These are phyloP conservation scores for Phoma sp. DNA, from an alignment of 2,329 filamentous ascomycete species.

Conservation along the genomic window DNA sequence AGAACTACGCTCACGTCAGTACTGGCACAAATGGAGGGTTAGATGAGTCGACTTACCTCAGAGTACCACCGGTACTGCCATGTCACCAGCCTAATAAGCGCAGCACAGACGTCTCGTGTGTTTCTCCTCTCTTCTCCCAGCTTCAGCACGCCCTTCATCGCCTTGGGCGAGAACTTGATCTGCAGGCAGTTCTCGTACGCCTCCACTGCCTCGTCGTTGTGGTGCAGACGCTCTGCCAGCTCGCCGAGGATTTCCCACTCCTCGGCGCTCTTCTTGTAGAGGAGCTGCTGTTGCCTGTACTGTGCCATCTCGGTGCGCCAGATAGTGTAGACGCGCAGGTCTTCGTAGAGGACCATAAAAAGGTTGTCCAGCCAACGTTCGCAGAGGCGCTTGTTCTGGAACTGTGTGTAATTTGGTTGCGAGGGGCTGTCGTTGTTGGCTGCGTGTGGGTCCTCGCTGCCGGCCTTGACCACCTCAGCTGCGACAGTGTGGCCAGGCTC, in stretches of 20 bases:
- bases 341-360: conserved; percentile 99
- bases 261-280: conserved; percentile 95
- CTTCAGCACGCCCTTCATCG: conserved; percentile 81
- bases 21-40: background rate
- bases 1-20: conserved; percentile 66
- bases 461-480: conserved; percentile 76
- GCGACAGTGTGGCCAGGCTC: conserved; percentile 81
- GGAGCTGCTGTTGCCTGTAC: conserved; percentile 88
- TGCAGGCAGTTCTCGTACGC: conserved; percentile 88
- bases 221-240: conserved; percentile 89
- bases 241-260: conserved; percentile 98
- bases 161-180: conserved; percentile 91
- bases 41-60: conserved; percentile 61
- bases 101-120: conserved; percentile 79
- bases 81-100: conserved; percentile 88
- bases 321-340: conserved; percentile 97
- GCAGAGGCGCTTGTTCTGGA: conserved; percentile 96
- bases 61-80: conserved; percentile 99
- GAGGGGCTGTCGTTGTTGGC: conserved; percentile 56
- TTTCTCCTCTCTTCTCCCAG: conserved; percentile 79
- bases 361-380: conserved; percentile 98
- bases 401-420: conserved; percentile 80
- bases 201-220: conserved; percentile 88
- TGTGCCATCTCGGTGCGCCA: conserved; percentile 99
- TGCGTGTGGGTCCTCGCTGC: conserved; percentile 63